These are phyloP conservation scores for Candida quercuum DNA, from an alignment of 805 yeast genomes.

Conservation along the genomic window DNA sequence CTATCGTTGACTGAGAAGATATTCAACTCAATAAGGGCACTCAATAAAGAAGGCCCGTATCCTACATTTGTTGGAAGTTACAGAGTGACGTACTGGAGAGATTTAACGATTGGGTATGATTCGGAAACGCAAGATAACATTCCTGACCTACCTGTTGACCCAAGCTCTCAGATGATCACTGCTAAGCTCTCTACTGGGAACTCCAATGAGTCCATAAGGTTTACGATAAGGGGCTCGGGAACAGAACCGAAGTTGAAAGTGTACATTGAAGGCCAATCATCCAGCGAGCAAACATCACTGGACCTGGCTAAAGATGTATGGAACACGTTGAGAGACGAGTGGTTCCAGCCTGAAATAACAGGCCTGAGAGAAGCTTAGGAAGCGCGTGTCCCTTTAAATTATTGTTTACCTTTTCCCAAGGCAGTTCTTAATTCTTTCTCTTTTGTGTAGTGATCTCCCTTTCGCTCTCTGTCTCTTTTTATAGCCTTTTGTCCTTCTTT, in stretches of 20 bases:
- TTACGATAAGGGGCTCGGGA: constrained; percentile 92
- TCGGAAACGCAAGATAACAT: constrained; percentile 50
- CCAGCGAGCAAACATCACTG: constrained; percentile 40
- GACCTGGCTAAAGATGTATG: constrained; percentile 60
- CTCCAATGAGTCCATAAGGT: constrained; percentile 47
- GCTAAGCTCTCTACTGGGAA: constrained; percentile 33
- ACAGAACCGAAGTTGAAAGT: constrained; percentile 94
- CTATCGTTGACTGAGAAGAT: constrained; percentile 45
- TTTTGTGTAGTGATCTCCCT: too few species aligned
- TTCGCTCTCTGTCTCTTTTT: too few species aligned
- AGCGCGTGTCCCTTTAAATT: too few species aligned
- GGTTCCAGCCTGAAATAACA: constrained; percentile 63
- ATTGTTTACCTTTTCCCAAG: too few species aligned
- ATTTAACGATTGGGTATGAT: constrained; percentile 78
- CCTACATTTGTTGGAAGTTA: constrained; percentile 56
- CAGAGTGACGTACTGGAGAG: constrained; percentile 65
- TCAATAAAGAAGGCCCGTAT: constrained; percentile 17
- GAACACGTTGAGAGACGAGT: constrained; percentile 47
- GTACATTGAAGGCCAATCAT: constrained; percentile 73
- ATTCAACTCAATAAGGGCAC: constrained; percentile 48
- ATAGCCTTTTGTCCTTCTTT: too few species aligned
- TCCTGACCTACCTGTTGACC: constrained; percentile 69
- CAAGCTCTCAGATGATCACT: constrained; percentile 83
- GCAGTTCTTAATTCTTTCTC: too few species aligned
- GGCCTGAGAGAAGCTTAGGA: constrained; percentile 30